These are phyloP conservation scores for Cercospora sp. DNA, from an alignment of 2,329 filamentous ascomycete species.

Conservation along the genomic window DNA sequence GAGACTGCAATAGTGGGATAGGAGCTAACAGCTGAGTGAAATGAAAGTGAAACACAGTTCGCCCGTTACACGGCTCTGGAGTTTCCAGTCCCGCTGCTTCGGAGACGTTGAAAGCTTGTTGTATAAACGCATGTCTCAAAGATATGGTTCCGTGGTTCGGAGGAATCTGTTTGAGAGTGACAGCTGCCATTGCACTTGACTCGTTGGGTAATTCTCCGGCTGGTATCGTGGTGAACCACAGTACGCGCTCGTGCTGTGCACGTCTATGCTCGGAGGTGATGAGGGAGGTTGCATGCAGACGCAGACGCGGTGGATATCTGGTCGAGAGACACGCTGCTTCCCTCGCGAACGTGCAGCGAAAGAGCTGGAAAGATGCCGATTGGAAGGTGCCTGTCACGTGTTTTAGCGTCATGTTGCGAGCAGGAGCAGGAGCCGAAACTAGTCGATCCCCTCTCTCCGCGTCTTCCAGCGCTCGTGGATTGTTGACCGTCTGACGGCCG, in stretches of 20 bases:
- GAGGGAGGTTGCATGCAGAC: background rate
- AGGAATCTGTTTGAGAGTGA: background rate
- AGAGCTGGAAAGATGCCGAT: background rate
- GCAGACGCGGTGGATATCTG: background rate
- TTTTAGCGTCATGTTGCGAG: background rate
- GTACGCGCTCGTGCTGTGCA: background rate
- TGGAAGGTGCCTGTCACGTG: background rate
- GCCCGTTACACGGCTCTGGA: background rate
- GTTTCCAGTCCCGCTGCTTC: background rate
- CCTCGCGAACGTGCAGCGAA: background rate
- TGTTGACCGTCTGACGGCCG: background rate
- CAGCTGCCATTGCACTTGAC: background rate
- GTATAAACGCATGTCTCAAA: background rate
- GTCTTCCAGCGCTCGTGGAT: background rate
- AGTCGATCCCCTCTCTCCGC: background rate
- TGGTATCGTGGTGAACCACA: background rate
- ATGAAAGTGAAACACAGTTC: background rate
- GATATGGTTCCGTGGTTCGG: background rate
- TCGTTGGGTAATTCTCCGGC: background rate
- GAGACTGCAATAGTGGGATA: background rate
- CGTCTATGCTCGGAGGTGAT: background rate
- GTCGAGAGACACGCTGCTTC: background rate
- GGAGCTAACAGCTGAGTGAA: background rate
- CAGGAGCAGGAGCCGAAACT: background rate
- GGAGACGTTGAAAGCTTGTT: background rate